A percentile compares a stretch with the other conserved stretches of the same genome.
Conservation (phyloP, 306 rosid genomes). For the Rosa multiflora region DNA sequence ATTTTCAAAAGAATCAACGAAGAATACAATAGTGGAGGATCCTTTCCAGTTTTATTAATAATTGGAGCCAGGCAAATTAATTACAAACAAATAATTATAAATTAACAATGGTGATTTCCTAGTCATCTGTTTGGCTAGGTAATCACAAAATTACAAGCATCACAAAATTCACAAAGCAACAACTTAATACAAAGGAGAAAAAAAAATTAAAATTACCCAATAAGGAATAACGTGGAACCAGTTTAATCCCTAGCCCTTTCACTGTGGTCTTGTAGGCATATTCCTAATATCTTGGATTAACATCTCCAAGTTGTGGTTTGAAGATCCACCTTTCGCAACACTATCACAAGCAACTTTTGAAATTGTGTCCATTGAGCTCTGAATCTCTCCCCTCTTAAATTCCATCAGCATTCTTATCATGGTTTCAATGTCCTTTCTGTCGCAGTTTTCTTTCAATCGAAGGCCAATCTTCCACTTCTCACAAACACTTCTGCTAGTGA, state of each 20-base stretch:
- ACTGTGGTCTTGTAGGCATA: not conserved
- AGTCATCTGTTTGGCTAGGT: too few species aligned
- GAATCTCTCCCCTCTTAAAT: slow-evolving; percentile 9
- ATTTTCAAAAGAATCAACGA: too few species aligned
- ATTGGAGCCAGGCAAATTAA: too few species aligned
- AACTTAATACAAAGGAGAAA: too few species aligned
- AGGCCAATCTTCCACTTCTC: slow-evolving; percentile 28
- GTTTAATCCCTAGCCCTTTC: not conserved
- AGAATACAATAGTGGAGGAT: too few species aligned
- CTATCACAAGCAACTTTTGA: slow-evolving; percentile 2
- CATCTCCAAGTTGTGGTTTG: slow-evolving; percentile 8
- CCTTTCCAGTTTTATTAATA: too few species aligned
- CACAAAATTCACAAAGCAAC: too few species aligned
- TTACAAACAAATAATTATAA: too few species aligned
- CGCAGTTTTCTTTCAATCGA: slow-evolving; percentile 13
- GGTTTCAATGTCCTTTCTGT: slow-evolving; percentile 23
- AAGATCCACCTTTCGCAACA: slow-evolving; percentile 23
- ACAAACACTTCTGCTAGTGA: slow-evolving; percentile 23
- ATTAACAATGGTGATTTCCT: too few species aligned
- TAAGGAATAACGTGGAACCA: not conserved
- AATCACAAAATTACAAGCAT: too few species aligned
- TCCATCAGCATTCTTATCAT: slow-evolving; percentile 30
- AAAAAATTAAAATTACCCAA: too few species aligned
- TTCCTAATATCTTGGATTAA: slow-evolving; percentile 19
- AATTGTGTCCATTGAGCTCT: slow-evolving; percentile 15